These are phyloP conservation scores for Myxozyma neglecta DNA, from an alignment of 805 yeast genomes.

Conservation along the genomic window DNA sequence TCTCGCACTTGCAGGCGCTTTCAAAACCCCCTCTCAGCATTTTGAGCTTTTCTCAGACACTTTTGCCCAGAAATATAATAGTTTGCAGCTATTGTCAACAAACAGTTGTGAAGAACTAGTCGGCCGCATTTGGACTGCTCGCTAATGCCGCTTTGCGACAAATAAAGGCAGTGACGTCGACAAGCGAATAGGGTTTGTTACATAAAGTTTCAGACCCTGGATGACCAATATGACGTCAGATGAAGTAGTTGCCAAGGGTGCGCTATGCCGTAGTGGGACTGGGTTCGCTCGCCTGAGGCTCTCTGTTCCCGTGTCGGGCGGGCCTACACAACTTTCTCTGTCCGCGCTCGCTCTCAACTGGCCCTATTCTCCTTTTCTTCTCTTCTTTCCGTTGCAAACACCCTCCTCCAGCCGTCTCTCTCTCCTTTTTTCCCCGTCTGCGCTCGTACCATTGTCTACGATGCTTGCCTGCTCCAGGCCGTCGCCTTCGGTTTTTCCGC, in stretches of 20 bases:
- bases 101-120: too few species aligned
- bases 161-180: neutral
- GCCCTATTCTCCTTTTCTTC: neutral
- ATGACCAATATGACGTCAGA: neutral
- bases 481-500: neutral
- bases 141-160: neutral
- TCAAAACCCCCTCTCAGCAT: too few species aligned
- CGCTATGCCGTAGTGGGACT: neutral
- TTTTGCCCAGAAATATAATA: too few species aligned
- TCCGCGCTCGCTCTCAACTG: too few species aligned
- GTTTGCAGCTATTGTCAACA: too few species aligned
- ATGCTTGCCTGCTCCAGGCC: neutral
- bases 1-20: too few species aligned
- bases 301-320: neutral
- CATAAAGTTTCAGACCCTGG: neutral
- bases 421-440: neutral
- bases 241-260: neutral
- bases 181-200: neutral
- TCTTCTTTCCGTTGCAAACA: neutral
- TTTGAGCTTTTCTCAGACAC: too few species aligned
- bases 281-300: neutral
- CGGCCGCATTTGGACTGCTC: neutral
- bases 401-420: neutral
- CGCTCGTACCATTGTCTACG: neutral
- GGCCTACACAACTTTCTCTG: too few species aligned